Percentiles rank a stretch among this genome's conserved stretches.
phyloP scores from a whole-genome alignment of 2,329 filamentous ascomycete species.

The Diaporthe citrichinensis region DNA sequence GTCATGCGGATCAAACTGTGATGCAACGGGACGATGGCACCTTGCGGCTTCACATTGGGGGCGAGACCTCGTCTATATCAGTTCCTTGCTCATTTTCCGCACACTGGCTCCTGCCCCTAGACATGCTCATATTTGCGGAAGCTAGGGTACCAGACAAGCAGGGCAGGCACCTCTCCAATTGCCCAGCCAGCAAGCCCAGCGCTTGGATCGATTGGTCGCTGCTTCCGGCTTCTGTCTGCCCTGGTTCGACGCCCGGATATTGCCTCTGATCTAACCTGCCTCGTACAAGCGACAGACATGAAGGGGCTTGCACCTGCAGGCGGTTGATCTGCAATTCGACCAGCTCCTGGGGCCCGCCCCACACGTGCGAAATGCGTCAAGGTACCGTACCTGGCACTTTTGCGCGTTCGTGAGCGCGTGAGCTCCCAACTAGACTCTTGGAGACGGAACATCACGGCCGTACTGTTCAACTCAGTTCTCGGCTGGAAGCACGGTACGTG shows the following conservation, averaged over 20 bases:
- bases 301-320: constrained; percentile 36
- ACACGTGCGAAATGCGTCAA: not conserved
- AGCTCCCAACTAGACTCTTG: not conserved
- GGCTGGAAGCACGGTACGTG: not conserved
- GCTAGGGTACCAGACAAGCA: not conserved
- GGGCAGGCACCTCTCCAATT: not conserved
- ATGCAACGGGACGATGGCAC: constrained; percentile 27
- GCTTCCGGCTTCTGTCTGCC: constrained; percentile 2
- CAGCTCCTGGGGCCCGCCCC: not conserved
- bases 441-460: not conserved
- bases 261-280: not conserved
- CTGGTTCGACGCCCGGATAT: constrained; percentile 6
- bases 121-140: not conserved
- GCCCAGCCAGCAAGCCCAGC: not conserved
- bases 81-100: not conserved
- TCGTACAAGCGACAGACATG: constrained; percentile 15
- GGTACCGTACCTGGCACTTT: not conserved
- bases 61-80: not conserved
- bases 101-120: not conserved
- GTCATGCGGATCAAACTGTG: constrained; percentile 28
- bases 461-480: not conserved
- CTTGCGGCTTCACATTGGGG: constrained; percentile 4
- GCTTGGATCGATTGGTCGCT: constrained; percentile 9
- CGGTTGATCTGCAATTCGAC: constrained; percentile 4
- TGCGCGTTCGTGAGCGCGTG: not conserved